Conservation (phyloP, 176 grass and related monocot genomes). For the Calamus simplicifolius region DNA sequence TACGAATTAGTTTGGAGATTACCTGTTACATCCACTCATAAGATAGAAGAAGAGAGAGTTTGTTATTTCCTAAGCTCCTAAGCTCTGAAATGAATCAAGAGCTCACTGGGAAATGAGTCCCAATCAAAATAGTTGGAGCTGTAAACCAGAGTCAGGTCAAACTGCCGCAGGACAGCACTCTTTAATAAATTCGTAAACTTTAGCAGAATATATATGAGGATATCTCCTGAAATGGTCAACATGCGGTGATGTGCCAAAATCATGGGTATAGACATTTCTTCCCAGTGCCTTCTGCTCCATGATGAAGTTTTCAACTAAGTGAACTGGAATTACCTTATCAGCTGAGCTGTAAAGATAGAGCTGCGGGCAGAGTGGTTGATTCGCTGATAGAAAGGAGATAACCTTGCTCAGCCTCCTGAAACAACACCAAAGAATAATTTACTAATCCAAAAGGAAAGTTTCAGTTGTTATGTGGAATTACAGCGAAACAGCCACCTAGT, state of each 20-base stretch:
- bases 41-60: no score
- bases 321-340: constrained; percentile 58
- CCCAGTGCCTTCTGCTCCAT: constrained; percentile 49
- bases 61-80: no score
- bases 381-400: constrained; percentile 46
- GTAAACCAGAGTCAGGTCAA: no score
- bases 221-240: constrained; percentile 94
- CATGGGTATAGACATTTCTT: constrained; percentile 41
- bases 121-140: no score
- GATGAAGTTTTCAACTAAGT: constrained; percentile 69
- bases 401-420: constrained; percentile 61
- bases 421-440: neutral
- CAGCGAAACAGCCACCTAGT: no score
- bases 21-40: no score
- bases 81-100: no score
- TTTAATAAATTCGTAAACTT: constrained; percentile 70
- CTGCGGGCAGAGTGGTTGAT: constrained; percentile 78
- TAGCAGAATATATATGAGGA: constrained; percentile 73
- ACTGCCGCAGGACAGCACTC: constrained; percentile 18
- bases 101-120: no score
- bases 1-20: no score
- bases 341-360: constrained; percentile 91
- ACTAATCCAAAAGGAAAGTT: no score
- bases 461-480: no score
- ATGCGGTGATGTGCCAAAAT: constrained; percentile 81